phyloP scores from a whole-genome alignment of 495 filamentous ascomycete genomes.

The Glonium stellatum region DNA sequence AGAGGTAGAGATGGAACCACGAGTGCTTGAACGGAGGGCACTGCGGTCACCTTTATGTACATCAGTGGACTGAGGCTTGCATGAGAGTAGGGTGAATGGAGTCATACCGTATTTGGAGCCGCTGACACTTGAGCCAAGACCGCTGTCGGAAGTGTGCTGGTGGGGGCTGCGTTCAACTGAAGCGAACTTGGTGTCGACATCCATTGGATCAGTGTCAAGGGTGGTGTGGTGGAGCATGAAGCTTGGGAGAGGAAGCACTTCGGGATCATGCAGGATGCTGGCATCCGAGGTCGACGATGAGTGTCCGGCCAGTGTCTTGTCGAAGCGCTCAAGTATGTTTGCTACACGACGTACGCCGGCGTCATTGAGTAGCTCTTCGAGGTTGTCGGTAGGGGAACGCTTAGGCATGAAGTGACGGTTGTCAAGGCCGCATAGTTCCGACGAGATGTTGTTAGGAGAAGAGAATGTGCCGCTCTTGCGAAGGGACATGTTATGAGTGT shows the following conservation, averaged over 20 bases:
- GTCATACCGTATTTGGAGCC: constrained; percentile 34
- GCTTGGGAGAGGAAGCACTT: constrained; percentile 36
- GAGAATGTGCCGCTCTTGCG: constrained; percentile 62
- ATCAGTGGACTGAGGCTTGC: constrained; percentile 10
- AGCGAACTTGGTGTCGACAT: constrained; percentile 26
- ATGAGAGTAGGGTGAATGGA: not conserved
- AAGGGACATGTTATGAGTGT: constrained; percentile 38
- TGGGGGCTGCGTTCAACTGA: constrained; percentile 39
- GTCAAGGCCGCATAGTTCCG: constrained; percentile 38
- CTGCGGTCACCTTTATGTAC: constrained; percentile 26
- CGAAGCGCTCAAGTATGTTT: constrained; percentile 32
- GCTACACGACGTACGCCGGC: constrained; percentile 28
- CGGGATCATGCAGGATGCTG: constrained; percentile 34
- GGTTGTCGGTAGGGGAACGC: constrained; percentile 55
- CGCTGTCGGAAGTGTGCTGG: constrained; percentile 57
- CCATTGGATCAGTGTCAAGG: constrained; percentile 33
- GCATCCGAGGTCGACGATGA: constrained; percentile 18
- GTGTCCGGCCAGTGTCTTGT: constrained; percentile 31
- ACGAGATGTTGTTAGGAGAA: constrained; percentile 40
- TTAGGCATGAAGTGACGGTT: constrained; percentile 47
- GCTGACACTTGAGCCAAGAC: constrained; percentile 52
- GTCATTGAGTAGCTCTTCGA: constrained; percentile 34
- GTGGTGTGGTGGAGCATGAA: constrained; percentile 30
- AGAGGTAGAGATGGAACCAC: constrained; percentile 30
- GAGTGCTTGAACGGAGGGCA: constrained; percentile 19